phyloP scores from a whole-genome alignment of 345 rosid genomes.

The Cardamine occulta region DNA sequence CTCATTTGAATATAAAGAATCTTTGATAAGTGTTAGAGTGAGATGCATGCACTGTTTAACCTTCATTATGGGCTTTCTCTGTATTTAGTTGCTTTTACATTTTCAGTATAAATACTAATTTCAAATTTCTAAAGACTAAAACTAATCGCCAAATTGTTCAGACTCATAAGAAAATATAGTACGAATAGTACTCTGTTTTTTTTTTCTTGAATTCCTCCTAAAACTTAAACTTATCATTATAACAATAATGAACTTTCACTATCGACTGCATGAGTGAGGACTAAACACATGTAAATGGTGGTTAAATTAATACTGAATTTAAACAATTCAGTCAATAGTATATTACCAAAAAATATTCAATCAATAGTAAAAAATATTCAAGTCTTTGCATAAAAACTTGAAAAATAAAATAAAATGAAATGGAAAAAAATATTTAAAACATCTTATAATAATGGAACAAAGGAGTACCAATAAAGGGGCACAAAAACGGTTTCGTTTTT shows the following conservation, averaged over 20 bases:
- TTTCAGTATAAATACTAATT: not conserved
- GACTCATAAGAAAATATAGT: not conserved
- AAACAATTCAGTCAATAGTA: too few species aligned
- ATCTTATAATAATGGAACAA: too few species aligned
- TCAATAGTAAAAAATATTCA: too few species aligned
- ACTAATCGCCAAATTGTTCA: not conserved
- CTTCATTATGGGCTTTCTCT: not conserved
- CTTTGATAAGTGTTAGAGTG: slow-evolving; percentile 14
- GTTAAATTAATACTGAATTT: too few species aligned
- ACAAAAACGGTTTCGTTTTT: not conserved
- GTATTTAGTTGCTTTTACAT: slow-evolving; percentile 21
- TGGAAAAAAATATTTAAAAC: too few species aligned
- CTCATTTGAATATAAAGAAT: slow-evolving; percentile 23
- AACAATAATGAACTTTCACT: too few species aligned
- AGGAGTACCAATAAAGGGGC: not conserved
- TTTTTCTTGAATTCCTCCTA: not conserved
- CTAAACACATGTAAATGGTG: too few species aligned
- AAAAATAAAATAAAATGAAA: too few species aligned
- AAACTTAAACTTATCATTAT: not conserved
- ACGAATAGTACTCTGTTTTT: not conserved
- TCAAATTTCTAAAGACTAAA: not conserved
- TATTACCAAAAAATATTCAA: too few species aligned
- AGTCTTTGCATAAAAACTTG: too few species aligned
- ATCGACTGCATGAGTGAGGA: too few species aligned
- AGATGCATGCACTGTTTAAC: slow-evolving; percentile 40